These are phyloP conservation scores for Rubroboletus satanas DNA, from an alignment of 768 basidiomycete genomes.

Conservation along the genomic window DNA sequence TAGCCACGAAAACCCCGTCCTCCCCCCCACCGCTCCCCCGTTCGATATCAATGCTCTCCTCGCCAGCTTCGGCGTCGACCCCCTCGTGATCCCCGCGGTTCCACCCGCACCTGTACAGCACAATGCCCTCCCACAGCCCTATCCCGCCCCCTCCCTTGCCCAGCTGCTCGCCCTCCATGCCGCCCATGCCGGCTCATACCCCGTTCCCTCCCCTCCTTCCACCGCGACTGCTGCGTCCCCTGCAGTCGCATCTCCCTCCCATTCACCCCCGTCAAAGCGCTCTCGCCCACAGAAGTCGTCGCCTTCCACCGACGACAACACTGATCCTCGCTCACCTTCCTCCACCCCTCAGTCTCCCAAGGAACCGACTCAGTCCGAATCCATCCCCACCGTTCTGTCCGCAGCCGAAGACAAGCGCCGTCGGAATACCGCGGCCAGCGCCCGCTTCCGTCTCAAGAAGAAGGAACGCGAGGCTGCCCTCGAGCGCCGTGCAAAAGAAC, in stretches of 20 bases:
- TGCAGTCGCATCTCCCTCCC: constrained; percentile 13
- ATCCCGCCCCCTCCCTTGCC: constrained; percentile 53
- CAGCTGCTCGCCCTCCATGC: constrained; percentile 66
- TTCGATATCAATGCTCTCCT: constrained; percentile 42
- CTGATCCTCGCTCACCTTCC: constrained; percentile 22
- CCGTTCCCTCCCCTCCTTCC: constrained; percentile 17
- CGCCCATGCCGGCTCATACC: constrained; percentile 28
- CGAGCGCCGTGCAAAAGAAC: constrained; percentile 80
- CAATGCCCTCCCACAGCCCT: constrained; percentile 11
- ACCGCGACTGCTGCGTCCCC: constrained; percentile 13
- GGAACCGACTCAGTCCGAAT: constrained; percentile 18
- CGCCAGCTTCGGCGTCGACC: constrained; percentile 40
- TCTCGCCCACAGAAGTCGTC: constrained; percentile 53
- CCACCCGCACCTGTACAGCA: constrained; percentile 28
- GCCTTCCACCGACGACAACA: constrained; percentile 20
- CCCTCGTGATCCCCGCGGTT: constrained; percentile 35
- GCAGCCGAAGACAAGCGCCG: constrained; percentile 88
- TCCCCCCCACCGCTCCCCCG: constrained; percentile 41
- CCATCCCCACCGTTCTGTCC: constrained; percentile 33
- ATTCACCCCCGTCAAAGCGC: constrained; percentile 42
- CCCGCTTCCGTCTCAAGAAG: constrained; percentile 92
- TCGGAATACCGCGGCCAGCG: constrained; percentile 88
- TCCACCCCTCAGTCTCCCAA: constrained; percentile 30
- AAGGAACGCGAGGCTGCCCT: constrained; percentile 91
- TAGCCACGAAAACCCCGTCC: constrained; percentile 56